Conservation (phyloP, 73 alveolate genomes). For the Tetrahymena borealis region DNA sequence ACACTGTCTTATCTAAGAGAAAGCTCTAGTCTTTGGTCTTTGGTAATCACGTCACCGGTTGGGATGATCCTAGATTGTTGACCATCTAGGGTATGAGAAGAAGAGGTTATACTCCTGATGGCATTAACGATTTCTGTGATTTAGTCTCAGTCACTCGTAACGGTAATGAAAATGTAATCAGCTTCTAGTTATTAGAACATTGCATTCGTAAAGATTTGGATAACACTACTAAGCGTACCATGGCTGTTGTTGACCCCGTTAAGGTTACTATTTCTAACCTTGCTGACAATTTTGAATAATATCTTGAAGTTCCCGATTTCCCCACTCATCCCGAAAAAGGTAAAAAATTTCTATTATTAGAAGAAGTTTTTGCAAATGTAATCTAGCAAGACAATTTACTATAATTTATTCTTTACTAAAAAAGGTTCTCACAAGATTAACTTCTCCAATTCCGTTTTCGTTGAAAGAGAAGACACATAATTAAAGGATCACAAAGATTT, state of each 20-base stretch:
- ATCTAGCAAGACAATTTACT: too few relatives aligned
- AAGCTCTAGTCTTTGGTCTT: conserved; percentile 82
- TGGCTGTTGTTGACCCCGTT: conserved; percentile 91
- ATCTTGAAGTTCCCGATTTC: conserved; percentile 79
- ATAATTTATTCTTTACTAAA: neutral
- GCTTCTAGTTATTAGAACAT: conserved; percentile 87
- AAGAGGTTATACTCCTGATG: conserved; percentile 97
- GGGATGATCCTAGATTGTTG: conserved; percentile 98
- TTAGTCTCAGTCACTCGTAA: conserved; percentile 91
- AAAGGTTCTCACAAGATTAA: conserved; percentile 42
- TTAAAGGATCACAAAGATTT: conserved; percentile 77
- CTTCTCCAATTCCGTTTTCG: conserved; percentile 64
- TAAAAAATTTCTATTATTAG: conserved; percentile 2
- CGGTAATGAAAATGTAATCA: conserved; percentile 89
- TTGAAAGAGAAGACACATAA: conserved; percentile 86
- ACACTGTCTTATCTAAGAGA: conserved; percentile 89
- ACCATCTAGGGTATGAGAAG: conserved; percentile 94
- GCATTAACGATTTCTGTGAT: conserved; percentile 92
- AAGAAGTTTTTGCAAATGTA: too few relatives aligned
- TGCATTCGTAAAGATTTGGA: conserved; percentile 90
- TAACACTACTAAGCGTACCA: conserved; percentile 89
- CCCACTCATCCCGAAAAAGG: conserved; percentile 86
- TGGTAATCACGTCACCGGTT: conserved; percentile 76
- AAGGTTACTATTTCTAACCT: conserved; percentile 69
- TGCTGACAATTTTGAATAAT: conserved; percentile 49